Base-by-base conservation (phyloP, 2,329 filamentous ascomycete species). In the Exophiala phaeomuriformis region DNA sequence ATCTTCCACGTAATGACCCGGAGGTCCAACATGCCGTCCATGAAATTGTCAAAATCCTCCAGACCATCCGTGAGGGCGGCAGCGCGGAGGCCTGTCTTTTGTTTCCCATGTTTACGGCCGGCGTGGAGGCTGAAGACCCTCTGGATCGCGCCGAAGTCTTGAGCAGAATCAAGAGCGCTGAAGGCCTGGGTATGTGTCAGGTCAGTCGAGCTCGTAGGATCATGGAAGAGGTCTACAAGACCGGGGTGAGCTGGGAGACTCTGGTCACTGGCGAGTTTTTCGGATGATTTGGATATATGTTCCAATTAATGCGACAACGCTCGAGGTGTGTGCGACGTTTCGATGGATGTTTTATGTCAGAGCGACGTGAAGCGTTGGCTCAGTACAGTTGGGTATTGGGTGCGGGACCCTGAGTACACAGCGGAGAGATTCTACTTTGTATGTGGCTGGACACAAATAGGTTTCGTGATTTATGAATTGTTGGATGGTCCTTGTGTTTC, bases 61-160 rank as follows among this genome's bases (percentile, higher is more conserved):
- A 74, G 27, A 78, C 77, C 36, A 80, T 93, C 46, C 72, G 81
- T 8, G 71, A 76, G 8, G 84, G 85, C 4, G 83, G 83, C 31
- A 82, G 82, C 10, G 86, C 86, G 0, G 88, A 91, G 68, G 83
- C 81, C 5, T 88, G 86, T 63, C 71, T 88, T 12, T 68, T 93
- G 37, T 90, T 93, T 60, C 88, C 88, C 0, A 82, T 93, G 71
- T 93, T 93, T 68, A 87, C 86, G 1, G 88, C 88, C 1, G 88
- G 88, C 0, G 90, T 86, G 60, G 86, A 93, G 66, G 81, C 83
- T 1, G 71, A 72, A 51, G 77, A 82, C 46, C 64, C 72, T 33
- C 69, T 68, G 2, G 79, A 85, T 61, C 75, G 82, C 47, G 70
- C 71, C 28, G 75, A 80, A 63, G 80, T 91, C 36, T 71, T 87